These are phyloP conservation scores for Lactarius psammicola DNA, from an alignment of 768 basidiomycete genomes.

Conservation along the genomic window DNA sequence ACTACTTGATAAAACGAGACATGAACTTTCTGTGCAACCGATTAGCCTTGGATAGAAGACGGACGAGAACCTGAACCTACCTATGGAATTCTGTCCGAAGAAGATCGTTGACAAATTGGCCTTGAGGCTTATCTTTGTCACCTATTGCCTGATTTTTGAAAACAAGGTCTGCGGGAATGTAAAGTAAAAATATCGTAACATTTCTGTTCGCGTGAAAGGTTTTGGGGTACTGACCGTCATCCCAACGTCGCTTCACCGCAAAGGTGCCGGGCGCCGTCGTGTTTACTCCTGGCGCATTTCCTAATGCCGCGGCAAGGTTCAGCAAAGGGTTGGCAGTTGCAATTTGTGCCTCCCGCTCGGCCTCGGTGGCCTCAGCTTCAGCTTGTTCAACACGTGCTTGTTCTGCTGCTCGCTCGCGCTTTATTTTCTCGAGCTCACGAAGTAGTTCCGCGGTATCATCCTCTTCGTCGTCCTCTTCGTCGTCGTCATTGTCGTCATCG, in stretches of 20 bases:
- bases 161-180: constrained; percentile 72
- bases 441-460: constrained; percentile 93
- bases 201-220: not conserved
- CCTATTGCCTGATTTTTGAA: constrained; percentile 97
- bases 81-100: constrained; percentile 92
- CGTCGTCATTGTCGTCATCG: constrained; percentile 58
- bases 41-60: constrained; percentile 11
- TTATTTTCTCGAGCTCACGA: constrained; percentile 97
- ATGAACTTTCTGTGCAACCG: constrained; percentile 74
- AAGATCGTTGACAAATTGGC: constrained; percentile 93
- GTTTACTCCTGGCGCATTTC: constrained; percentile 68
- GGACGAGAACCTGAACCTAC: constrained; percentile 45
- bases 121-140: constrained; percentile 57
- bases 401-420: constrained; percentile 92
- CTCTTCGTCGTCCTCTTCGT: constrained; percentile 65
- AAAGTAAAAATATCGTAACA: not conserved
- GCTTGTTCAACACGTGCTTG: constrained; percentile 80
- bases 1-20: constrained; percentile 85
- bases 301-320: constrained; percentile 88
- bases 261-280: constrained; percentile 81
- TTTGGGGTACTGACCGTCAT: constrained; percentile 63
- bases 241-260: constrained; percentile 91
- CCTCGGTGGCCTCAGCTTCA: constrained; percentile 57
- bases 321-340: constrained; percentile 86
- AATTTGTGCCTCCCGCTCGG: constrained; percentile 74